These are phyloP conservation scores for Physcomitrellopsis africana DNA, from an alignment of 225 moss, liverwort and hornwort species.

Conservation along the genomic window DNA sequence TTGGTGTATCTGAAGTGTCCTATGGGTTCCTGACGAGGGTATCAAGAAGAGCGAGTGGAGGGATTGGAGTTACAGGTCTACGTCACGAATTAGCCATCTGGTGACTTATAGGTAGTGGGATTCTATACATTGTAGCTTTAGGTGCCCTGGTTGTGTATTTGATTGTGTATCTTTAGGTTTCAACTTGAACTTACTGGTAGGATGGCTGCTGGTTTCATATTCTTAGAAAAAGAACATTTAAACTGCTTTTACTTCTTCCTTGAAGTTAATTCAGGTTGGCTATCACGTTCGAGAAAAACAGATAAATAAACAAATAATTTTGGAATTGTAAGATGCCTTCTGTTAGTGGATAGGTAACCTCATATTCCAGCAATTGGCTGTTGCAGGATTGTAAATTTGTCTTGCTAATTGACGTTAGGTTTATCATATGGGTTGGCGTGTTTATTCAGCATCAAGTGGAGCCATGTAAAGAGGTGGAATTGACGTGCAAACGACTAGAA, in stretches of 20 bases:
- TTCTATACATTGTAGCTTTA: constrained; percentile 75
- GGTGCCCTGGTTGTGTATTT: constrained; percentile 31
- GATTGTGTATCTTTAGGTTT: background rate
- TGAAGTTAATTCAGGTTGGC: background rate
- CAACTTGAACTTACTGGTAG: background rate
- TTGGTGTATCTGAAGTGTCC: constrained; percentile 20
- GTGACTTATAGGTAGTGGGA: constrained; percentile 75
- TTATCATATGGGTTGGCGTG: constrained; percentile 54
- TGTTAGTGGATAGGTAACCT: background rate
- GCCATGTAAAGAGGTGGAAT: constrained; percentile 42
- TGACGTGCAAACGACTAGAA: constrained; percentile 65
- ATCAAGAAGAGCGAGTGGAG: constrained; percentile 68
- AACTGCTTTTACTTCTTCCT: background rate
- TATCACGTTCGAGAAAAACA: constrained; percentile 1
- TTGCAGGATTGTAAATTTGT: background rate
- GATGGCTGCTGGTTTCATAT: background rate
- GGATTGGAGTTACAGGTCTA: constrained; percentile 59
- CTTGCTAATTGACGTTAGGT: background rate
- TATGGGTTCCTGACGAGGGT: constrained; percentile 69
- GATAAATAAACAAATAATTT: background rate
- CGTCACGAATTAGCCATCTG: constrained; percentile 80
- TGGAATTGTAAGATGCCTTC: background rate
- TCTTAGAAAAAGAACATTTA: background rate
- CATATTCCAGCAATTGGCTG: background rate
- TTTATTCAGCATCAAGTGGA: constrained; percentile 57